phyloP scores from a whole-genome alignment of 495 filamentous ascomycete species.

The Copromyces sp. region DNA sequence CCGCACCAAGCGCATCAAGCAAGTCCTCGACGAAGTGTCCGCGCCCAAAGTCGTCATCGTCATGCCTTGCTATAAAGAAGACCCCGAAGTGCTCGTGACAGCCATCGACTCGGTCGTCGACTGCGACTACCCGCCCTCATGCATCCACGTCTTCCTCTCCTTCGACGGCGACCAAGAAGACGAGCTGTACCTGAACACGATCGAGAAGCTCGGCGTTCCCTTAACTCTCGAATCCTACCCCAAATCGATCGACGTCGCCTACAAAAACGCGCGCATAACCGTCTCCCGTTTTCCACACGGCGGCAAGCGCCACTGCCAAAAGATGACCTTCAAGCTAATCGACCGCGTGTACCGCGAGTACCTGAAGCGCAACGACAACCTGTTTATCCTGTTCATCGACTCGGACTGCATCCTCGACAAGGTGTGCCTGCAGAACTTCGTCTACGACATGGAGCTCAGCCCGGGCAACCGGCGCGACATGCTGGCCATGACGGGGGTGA shows the following conservation, averaged over 20 bases:
- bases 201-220: constrained; percentile 79
- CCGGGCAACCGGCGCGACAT: constrained; percentile 87
- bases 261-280: constrained; percentile 74
- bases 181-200: constrained; percentile 80
- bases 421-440: constrained; percentile 92
- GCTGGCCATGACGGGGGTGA: constrained; percentile 97
- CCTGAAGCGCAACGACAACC: constrained; percentile 75
- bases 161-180: constrained; percentile 88
- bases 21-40: constrained; percentile 69
- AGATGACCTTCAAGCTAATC: constrained; percentile 88
- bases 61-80: constrained; percentile 96
- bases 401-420: constrained; percentile 94
- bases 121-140: constrained; percentile 87
- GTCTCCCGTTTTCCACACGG: constrained; percentile 90
- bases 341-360: constrained; percentile 90
- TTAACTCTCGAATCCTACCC: constrained; percentile 69
- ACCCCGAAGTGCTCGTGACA: constrained; percentile 72
- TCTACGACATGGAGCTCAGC: constrained; percentile 98
- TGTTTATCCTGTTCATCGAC: constrained; percentile 96
- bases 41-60: constrained; percentile 95
- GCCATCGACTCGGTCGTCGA: constrained; percentile 89
- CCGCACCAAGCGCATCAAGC: constrained; percentile 68
- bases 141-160: constrained; percentile 92
- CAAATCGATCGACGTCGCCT: constrained; percentile 81
- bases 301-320: constrained; percentile 90